Base-by-base conservation (phyloP, 2,329 filamentous ascomycete genomes). In the Leptographium wingfieldii region DNA sequence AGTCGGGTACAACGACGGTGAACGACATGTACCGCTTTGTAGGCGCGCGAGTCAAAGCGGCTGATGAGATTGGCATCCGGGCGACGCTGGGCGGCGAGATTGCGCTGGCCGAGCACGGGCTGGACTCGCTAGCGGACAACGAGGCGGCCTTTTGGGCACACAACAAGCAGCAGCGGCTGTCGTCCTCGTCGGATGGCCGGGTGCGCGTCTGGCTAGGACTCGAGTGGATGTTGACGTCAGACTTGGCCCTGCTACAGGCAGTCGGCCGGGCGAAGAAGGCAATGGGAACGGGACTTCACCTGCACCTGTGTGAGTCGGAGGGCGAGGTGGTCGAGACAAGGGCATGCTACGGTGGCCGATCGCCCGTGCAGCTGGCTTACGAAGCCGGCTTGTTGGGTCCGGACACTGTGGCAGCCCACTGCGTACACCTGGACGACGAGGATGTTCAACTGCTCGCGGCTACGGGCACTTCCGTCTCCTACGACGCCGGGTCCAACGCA, bases 11-110 rank as follows among this genome's bases (percentile, higher is more conserved):
- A 27, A 59, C 58, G 7, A 52, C 58, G 29, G 58, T 59, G 27
- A 59, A 59, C 40, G 58, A 59, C 58, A 59, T 59, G 58, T 59
- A 59, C 58, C 58, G 58, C 1, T 59, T 59, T n/a, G 43, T 56
- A 3, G 58, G 43, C 1, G 52, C 58, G 2, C 58, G 52, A 3
- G 58, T 53, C 6, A 29, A 48, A 12, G 58, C 58, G 7, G 58
- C 58, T n/a, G 5, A 31, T 19, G 10, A 49, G n/a, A 51, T 59
- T n/a, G 58, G 58, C 52, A 59, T 59, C 40, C 58, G 58, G n/a
- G 58, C 58, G 5, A 56, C 53, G n/a, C 40, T 59, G 9, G 25
- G 58, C n/a, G 19, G 58, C 52, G 58, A 59, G 53, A 31, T 59
- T 9, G 58, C 58, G n/a, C 52, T 59, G 29, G 14, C 52, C 2